Evolutionary conservation across 108 stramenopile genomes (phyloP).

Genomic region (Asterionellopsis glacialis): DNA sequence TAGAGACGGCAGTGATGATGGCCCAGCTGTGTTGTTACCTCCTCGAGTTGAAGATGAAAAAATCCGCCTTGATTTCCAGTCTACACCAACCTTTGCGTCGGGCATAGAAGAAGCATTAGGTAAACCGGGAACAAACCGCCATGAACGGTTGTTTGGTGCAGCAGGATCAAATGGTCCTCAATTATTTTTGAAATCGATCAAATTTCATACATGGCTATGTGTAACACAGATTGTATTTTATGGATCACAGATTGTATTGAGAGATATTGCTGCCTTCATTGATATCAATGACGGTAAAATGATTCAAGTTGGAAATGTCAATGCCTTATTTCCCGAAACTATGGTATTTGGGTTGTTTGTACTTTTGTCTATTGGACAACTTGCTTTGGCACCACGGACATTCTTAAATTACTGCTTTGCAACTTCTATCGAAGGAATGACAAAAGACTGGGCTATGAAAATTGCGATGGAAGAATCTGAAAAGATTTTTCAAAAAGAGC

Average conservation of each 20-base stretch:
- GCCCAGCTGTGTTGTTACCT: neutral
- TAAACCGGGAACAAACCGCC: neutral
- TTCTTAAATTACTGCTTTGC: constrained; percentile 30
- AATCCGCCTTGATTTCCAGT: neutral
- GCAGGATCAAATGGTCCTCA: neutral
- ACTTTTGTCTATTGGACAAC: constrained; percentile 14
- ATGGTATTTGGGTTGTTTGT: constrained; percentile 4
- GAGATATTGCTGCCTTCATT: constrained; percentile 9
- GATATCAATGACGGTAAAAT: neutral
- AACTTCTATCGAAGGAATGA: constrained; percentile 20
- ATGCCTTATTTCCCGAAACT: constrained; percentile 1
- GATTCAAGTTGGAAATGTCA: constrained; percentile 2
- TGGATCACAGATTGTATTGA: constrained; percentile 11
- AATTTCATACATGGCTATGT: constrained; percentile 14
- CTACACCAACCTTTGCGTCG: neutral
- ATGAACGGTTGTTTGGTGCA: constrained; percentile 4
- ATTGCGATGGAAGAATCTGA: neutral
- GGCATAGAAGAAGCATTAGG: neutral
- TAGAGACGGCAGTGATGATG: neutral
- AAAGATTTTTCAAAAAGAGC: neutral
- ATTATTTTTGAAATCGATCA: constrained; percentile 6
- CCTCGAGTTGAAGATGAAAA: neutral
- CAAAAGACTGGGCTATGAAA: neutral
- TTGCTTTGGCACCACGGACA: constrained; percentile 26
- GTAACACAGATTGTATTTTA: constrained; percentile 15